These are phyloP conservation scores for Puccinia hordei DNA, from an alignment of 1,284 basidiomycete species.

Conservation along the genomic window DNA sequence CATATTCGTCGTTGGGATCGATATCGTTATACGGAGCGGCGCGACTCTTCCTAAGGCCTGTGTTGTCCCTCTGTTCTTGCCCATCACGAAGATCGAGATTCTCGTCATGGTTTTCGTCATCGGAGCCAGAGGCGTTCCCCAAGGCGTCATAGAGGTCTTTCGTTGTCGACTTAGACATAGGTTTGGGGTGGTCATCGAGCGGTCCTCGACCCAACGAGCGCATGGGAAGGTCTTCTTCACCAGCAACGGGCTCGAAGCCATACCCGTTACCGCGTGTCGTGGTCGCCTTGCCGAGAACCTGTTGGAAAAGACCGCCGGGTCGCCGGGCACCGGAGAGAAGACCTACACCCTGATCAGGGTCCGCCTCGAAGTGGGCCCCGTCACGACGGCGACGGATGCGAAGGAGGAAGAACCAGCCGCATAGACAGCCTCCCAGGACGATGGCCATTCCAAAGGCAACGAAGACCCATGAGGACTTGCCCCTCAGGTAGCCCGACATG, in stretches of 20 bases:
- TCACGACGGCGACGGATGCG: slow-evolving; percentile 36
- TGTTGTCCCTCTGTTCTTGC: slow-evolving; percentile 65
- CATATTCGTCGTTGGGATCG: slow-evolving; percentile 39
- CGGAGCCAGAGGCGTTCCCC: slow-evolving; percentile 62
- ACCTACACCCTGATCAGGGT: slow-evolving; percentile 59
- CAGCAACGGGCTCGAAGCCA: slow-evolving; percentile 70
- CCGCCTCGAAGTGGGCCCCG: slow-evolving; percentile 43
- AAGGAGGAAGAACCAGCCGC: slow-evolving; percentile 44
- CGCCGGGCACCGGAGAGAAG: slow-evolving; percentile 60
- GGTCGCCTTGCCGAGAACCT: slow-evolving; percentile 60
- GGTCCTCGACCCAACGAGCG: slow-evolving; percentile 63
- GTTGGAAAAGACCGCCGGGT: slow-evolving; percentile 57
- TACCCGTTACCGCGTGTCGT: slow-evolving; percentile 61
- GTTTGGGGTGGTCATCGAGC: slow-evolving; percentile 57
- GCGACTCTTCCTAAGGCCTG: background rate
- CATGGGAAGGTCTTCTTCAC: slow-evolving; percentile 75
- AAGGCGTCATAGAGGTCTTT: slow-evolving; percentile 90
- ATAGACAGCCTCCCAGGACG: slow-evolving; percentile 38
- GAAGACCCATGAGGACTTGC: slow-evolving; percentile 46
- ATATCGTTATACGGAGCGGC: slow-evolving; percentile 23
- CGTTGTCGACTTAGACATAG: slow-evolving; percentile 61
- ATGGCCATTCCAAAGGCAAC: slow-evolving; percentile 51
- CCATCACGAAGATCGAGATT: slow-evolving; percentile 70
- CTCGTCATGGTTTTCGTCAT: slow-evolving; percentile 63
- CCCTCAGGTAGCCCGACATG: slow-evolving; percentile 44